These are phyloP conservation scores for Monosporozyma siamensis DNA, from an alignment of 805 yeast species.

Conservation along the genomic window DNA sequence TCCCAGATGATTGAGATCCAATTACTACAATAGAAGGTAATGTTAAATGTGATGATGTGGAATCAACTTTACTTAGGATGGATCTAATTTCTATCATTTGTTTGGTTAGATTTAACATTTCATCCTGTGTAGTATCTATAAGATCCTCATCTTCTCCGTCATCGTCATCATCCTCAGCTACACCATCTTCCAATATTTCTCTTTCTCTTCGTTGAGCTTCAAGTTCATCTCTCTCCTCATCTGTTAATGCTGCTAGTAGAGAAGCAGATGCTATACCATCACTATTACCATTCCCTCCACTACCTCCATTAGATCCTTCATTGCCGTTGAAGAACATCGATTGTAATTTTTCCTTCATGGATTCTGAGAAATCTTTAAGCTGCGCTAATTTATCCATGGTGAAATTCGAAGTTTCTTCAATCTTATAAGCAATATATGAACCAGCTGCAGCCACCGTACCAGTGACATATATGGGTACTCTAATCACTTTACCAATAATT, in stretches of 20 bases:
- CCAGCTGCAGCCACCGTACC: conserved; percentile 93
- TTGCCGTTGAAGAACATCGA: conserved; percentile 14
- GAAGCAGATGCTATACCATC: conserved; percentile 31
- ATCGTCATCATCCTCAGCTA: conserved; percentile 31
- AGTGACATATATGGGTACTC: conserved; percentile 75
- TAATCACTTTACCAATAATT: conserved; percentile 44
- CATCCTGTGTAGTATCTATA: conserved; percentile 56
- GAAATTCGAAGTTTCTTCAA: conserved; percentile 72
- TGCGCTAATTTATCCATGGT: conserved; percentile 58
- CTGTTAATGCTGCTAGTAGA: conserved; percentile 21
- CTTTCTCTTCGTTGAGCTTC: conserved; percentile 26
- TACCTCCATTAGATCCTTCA: conserved; percentile 31
- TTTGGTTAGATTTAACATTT: conserved; percentile 80
- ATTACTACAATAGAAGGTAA: conserved; percentile 93
- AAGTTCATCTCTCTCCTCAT: conserved; percentile 36
- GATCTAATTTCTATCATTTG: conserved; percentile 95
- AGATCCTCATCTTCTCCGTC: conserved; percentile 46
- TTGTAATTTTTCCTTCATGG: conserved; percentile 36
- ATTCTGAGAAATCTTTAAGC: conserved; percentile 53
- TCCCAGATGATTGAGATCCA: conserved; percentile 96
- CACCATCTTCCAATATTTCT: conserved; percentile 30
- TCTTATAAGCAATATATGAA: conserved; percentile 82
- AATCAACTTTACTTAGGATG: conserved; percentile 65
- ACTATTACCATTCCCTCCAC: conserved; percentile 50
- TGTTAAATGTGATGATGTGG: conserved; percentile 60